A percentile compares a stretch with the other conserved stretches of the same genome.
Evolutionary conservation across 2,329 filamentous ascomycete genomes (phyloP).

Genomic region (Cytospora leucostoma): DNA sequence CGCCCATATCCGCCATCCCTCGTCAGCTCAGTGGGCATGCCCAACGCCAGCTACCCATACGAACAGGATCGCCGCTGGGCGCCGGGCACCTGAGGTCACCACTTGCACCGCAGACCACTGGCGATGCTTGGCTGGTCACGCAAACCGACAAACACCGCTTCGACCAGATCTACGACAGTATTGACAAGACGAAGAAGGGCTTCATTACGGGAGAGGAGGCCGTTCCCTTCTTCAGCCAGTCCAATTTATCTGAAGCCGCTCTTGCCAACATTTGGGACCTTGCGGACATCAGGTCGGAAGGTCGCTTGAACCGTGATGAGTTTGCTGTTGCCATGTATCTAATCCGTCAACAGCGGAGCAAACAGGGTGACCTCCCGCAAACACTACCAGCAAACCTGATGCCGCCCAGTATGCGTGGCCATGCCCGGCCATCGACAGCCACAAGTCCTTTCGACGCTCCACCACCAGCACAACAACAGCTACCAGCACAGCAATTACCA

Average conservation of each 20-base stretch:
- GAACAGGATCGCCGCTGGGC: slow-evolving; percentile 61
- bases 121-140: slow-evolving; percentile 75
- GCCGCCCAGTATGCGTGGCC: slow-evolving; percentile 79
- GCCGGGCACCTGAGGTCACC: slow-evolving; percentile 42
- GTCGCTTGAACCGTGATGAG: slow-evolving; percentile 81
- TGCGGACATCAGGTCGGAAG: slow-evolving; percentile 88
- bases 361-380: slow-evolving; percentile 70
- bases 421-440: slow-evolving; percentile 49
- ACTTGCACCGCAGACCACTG: slow-evolving; percentile 46
- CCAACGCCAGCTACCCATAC: slow-evolving; percentile 55
- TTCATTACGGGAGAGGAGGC: slow-evolving; percentile 93
- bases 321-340: slow-evolving; percentile 98
- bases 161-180: slow-evolving; percentile 78
- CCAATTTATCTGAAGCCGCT: slow-evolving; percentile 81
- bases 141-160: slow-evolving; percentile 84
- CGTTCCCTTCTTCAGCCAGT: slow-evolving; percentile 91
- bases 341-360: slow-evolving; percentile 84
- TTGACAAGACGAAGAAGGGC: slow-evolving; percentile 80
- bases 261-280: slow-evolving; percentile 97
- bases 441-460: slow-evolving; percentile 55
- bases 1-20: slow-evolving; percentile 69
- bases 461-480: slow-evolving; percentile 30
- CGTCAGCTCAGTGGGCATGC: slow-evolving; percentile 75
- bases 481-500: slow-evolving; percentile 34
- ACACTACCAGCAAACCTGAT: slow-evolving; percentile 79